Evolutionary conservation across 805 yeast genomes (phyloP).

Genomic region (Saccharomycopsis sp.): DNA sequence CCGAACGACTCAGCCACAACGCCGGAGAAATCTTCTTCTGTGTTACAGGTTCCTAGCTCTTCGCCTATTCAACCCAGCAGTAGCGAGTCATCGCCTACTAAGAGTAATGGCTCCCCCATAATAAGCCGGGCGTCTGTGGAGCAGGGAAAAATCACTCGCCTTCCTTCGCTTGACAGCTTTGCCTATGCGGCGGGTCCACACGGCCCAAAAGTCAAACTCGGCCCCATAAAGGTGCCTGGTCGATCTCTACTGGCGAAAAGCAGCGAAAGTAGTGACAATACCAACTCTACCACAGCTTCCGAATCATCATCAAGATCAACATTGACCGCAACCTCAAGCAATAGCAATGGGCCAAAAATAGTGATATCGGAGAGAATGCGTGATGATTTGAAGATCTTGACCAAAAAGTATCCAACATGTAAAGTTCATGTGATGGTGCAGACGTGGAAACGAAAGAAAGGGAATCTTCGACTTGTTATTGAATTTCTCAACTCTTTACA

Average conservation of each 20-base stretch:
- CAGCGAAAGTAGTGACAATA: neutral
- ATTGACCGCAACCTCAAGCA: slow-evolving; percentile 8
- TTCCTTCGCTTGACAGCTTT: neutral
- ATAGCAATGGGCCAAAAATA: neutral
- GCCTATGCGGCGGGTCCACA: neutral
- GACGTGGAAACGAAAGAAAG: slow-evolving; percentile 27
- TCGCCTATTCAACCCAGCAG: slow-evolving; percentile 14
- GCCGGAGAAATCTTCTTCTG: neutral
- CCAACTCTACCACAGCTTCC: neutral
- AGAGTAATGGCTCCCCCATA: neutral
- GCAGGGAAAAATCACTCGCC: neutral
- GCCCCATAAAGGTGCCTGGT: neutral
- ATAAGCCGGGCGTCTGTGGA: neutral
- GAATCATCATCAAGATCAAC: neutral
- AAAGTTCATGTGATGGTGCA: slow-evolving; percentile 27
- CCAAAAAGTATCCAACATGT: slow-evolving; percentile 30
- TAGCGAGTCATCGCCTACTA: slow-evolving; percentile 14
- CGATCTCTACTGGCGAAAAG: neutral
- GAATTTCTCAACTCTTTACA: slow-evolving; percentile 26
- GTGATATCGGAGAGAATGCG: slow-evolving; percentile 20
- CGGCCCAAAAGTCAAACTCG: neutral
- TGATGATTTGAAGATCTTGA: slow-evolving; percentile 28
- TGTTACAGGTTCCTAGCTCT: slow-evolving; percentile 19
- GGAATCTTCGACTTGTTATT: slow-evolving; percentile 29
- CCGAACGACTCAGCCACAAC: neutral